These are phyloP conservation scores for Marasmius oreades DNA, from an alignment of 1,284 basidiomycete genomes.

Conservation along the genomic window DNA sequence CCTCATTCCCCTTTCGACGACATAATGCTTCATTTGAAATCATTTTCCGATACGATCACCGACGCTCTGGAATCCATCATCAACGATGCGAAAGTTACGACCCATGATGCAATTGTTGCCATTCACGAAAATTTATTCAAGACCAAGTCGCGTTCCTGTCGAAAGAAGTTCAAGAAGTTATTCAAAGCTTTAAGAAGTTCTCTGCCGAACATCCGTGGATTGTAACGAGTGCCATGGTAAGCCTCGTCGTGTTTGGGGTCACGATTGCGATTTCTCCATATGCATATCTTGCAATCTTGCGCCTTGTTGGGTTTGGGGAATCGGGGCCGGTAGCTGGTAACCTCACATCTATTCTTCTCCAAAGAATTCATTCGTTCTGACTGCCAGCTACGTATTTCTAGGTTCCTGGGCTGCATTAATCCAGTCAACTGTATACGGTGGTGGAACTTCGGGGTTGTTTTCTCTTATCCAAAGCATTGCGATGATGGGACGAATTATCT, in stretches of 20 bases:
- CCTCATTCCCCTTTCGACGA: no score
- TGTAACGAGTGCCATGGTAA: background rate
- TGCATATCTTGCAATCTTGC: background rate
- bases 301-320: background rate
- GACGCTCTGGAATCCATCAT: background rate
- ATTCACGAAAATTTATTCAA: background rate
- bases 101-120: background rate
- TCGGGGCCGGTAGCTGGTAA: background rate
- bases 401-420: background rate
- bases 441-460: background rate
- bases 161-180: background rate
- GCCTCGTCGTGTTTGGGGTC: background rate
- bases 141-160: background rate
- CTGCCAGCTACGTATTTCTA: background rate
- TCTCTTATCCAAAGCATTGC: background rate
- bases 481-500: background rate
- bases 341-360: background rate
- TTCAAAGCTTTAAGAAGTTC: background rate
- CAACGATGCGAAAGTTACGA: background rate
- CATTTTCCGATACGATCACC: no score
- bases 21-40: no score
- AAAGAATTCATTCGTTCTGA: background rate
- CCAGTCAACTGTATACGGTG: background rate
- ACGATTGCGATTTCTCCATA: background rate
- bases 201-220: background rate